Evolutionary conservation across 352 stramenopile species (phyloP).

Genomic region (Globisporangium echinulatum): DNA sequence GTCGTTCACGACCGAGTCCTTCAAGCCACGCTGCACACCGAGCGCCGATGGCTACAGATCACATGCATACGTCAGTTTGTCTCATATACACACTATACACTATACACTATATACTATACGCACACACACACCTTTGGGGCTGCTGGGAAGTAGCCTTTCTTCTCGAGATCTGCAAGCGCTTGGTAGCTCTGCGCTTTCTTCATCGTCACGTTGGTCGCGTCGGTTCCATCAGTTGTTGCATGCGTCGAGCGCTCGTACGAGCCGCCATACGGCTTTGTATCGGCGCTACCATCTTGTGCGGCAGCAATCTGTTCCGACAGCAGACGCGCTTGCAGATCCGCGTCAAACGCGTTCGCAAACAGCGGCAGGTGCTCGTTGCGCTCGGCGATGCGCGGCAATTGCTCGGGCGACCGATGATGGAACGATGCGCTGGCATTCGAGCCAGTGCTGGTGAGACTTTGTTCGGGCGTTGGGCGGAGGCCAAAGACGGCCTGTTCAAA

Average conservation of each 20-base stretch:
- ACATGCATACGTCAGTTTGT: neutral
- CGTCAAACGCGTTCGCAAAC: constrained; percentile 49
- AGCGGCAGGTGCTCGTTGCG: constrained; percentile 53
- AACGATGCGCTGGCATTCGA: constrained; percentile 4
- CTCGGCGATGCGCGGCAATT: constrained; percentile 65
- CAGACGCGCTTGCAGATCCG: constrained; percentile 42
- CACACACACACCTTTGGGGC: constrained; percentile 38
- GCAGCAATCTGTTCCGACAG: constrained; percentile 57
- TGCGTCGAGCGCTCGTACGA: constrained; percentile 45
- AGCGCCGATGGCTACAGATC: constrained; percentile 44
- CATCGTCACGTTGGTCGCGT: constrained; percentile 33
- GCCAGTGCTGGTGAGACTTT: neutral
- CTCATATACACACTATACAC: too few species aligned
- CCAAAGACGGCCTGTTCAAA: constrained; percentile 38
- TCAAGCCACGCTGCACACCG: constrained; percentile 75
- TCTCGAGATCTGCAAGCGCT: constrained; percentile 74
- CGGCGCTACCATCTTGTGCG: constrained; percentile 19
- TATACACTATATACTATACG: neutral
- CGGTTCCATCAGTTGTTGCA: neutral
- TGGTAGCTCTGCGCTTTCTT: constrained; percentile 79
- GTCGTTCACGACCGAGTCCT: constrained; percentile 85
- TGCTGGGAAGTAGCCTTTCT: constrained; percentile 76
- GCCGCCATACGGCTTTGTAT: constrained; percentile 34
- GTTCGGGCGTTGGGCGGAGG: constrained; percentile 9
- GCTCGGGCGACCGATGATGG: constrained; percentile 24